Evolutionary conservation across 2,329 filamentous ascomycete species (phyloP).

Genomic region (Trichophyton simii): DNA sequence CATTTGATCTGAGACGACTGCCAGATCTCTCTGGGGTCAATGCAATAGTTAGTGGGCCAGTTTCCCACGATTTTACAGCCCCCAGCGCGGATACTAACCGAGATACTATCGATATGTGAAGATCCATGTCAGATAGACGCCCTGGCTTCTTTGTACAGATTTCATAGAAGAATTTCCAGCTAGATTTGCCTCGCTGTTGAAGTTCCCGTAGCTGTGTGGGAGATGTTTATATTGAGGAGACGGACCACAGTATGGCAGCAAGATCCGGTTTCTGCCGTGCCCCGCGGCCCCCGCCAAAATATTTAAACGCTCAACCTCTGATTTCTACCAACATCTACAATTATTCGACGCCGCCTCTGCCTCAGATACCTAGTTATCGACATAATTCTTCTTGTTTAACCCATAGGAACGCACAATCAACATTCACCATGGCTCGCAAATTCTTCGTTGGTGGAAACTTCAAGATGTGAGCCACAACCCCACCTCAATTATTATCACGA

Average conservation of each 20-base stretch:
- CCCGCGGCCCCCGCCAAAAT: slow-evolving; percentile 1
- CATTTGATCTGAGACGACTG: no score
- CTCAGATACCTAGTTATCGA: background rate
- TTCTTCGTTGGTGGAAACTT: slow-evolving; percentile 99
- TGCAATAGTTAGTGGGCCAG: no score
- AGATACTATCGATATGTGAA: no score
- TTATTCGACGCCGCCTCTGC: background rate
- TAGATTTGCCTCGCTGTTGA: no score
- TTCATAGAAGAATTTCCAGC: no score
- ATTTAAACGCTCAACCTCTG: background rate
- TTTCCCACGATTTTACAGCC: no score
- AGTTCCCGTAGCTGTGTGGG: no score
- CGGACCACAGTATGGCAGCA: background rate
- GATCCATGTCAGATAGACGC: no score
- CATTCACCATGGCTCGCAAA: slow-evolving; percentile 67
- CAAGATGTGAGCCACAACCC: slow-evolving; percentile 63
- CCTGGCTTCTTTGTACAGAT: no score
- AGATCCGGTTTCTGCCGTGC: slow-evolving; percentile 1
- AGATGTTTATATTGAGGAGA: no score
- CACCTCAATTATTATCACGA: slow-evolving; percentile 15
- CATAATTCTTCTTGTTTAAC: background rate
- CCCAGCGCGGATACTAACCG: no score
- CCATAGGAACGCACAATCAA: background rate
- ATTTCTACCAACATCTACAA: background rate
- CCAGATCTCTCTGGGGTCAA: no score